Base-by-base conservation (phyloP, 345 rosid species). In the Rhodomyrtus tomentosa region DNA sequence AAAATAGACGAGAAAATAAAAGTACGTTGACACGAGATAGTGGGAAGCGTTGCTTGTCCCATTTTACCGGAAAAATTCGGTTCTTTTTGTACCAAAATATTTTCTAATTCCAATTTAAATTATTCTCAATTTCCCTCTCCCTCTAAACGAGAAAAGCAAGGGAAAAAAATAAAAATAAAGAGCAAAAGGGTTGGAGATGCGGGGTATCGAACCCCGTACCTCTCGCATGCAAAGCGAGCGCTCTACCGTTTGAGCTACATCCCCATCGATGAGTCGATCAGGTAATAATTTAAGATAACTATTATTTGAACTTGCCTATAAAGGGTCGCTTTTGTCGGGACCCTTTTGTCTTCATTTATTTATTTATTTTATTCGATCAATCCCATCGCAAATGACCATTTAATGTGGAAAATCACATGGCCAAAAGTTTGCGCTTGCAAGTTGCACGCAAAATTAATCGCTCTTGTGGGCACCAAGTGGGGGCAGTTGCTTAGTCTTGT, bases 231-330 rank as follows among this genome's bases (percentile, higher is more conserved):
- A 87, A 88, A 85, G 91, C 91, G 87, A 82, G 90, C 89, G 88
- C 92, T 90, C 90, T 92, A 89, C 92, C 93, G 85, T 90, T 85
- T 90, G 92, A 90, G 91, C 92, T 89, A 89, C 93, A 90, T 88
- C 91, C 90, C 92, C 90, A 27, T 0, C 3, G 0, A 16, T 0
- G 0, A 2, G 1, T 10, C 14, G 1, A 45, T 49, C 50, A 3
- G 0, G 50, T n/a, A 49, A 10, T 0, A 11, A 49, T 49, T 49
- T 10, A 10, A 11, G 0, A 49, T 49, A 49, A n/a, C n/a, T n/a
- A n/a, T n/a, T n/a, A n/a, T n/a, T n/a, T n/a, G n/a, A n/a, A n/a
- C n/a, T n/a, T n/a, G n/a, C n/a, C n/a, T n/a, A n/a, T n/a, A n/a
- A n/a, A n/a, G n/a, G n/a, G n/a, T n/a, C n/a, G n/a, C n/a, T n/a